Percentiles rank a stretch among this genome's conserved stretches.
Conservation (phyloP, 148 eudicot genomes). For the Pouteria glomerata region DNA sequence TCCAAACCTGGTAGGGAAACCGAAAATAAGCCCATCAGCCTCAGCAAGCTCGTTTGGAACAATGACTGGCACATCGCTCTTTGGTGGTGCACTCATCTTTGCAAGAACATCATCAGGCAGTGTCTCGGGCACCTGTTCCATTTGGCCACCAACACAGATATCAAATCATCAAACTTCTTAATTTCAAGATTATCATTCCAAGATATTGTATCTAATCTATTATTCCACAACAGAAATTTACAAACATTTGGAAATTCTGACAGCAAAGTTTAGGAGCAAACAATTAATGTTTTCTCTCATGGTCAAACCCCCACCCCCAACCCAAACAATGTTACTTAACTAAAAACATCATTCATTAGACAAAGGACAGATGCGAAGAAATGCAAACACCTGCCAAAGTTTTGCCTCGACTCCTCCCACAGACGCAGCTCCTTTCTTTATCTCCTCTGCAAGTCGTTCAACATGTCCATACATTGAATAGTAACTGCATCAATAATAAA, state of each 20-base stretch:
- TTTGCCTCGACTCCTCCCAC: conserved; percentile 84
- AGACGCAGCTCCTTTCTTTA: conserved; percentile 68
- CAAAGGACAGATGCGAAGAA: not conserved
- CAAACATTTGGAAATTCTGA: too few relatives aligned
- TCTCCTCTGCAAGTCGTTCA: conserved; percentile 60
- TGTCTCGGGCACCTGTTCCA: conserved; percentile 61
- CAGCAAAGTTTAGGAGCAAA: not conserved
- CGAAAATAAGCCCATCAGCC: conserved; percentile 72
- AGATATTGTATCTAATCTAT: too few relatives aligned
- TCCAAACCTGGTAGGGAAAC: conserved; percentile 77
- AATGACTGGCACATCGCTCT: conserved; percentile 57
- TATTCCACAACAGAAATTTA: too few relatives aligned
- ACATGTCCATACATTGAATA: conserved; percentile 80
- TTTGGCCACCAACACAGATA: not conserved
- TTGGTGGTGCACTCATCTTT: conserved; percentile 67
- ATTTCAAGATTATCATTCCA: too few relatives aligned
- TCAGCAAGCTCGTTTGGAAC: conserved; percentile 50
- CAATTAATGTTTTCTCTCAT: not conserved
- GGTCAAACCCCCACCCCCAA: not conserved
- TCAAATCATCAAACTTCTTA: not conserved
- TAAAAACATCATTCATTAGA: not conserved
- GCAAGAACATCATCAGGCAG: conserved; percentile 50
- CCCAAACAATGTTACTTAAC: not conserved
- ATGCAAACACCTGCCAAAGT: conserved; percentile 62
- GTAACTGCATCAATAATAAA: conserved; percentile 34